Conservation (phyloP, 352 stramenopile species). For the Thraustochytrium sp. region DNA sequence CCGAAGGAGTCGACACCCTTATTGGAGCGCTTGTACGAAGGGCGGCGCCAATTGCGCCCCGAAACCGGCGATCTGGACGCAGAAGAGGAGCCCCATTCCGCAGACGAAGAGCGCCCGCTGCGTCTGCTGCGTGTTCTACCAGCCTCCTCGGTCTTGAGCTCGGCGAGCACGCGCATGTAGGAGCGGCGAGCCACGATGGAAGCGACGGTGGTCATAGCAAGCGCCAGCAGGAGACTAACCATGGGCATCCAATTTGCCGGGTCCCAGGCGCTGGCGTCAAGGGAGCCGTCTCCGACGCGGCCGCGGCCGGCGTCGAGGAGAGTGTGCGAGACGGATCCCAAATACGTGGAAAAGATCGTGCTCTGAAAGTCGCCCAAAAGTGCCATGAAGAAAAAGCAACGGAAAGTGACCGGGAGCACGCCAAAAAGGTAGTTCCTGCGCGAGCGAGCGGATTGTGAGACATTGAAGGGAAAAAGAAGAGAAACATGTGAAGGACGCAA, state of each 20-base stretch:
- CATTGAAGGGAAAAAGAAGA: not conserved
- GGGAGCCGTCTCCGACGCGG: not conserved
- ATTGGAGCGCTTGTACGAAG: too few relatives aligned
- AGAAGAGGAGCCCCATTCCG: not conserved
- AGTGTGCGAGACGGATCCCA: constrained; percentile 11
- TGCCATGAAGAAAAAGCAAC: constrained; percentile 37
- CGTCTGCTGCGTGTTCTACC: not conserved
- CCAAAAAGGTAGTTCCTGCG: constrained; percentile 33
- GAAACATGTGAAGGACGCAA: too few relatives aligned
- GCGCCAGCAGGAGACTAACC: constrained; percentile 4
- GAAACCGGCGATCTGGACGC: not conserved
- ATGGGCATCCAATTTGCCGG: not conserved
- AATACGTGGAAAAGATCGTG: not conserved
- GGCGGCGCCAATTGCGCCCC: not conserved
- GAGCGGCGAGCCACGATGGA: constrained; percentile 15
- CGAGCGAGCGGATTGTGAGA: not conserved
- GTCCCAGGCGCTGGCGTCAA: not conserved
- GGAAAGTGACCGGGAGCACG: constrained; percentile 29
- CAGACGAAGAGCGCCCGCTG: not conserved
- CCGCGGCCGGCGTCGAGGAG: not conserved
- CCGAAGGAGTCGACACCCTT: too few relatives aligned
- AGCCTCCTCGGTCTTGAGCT: constrained; percentile 13
- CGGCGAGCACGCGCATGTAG: constrained; percentile 11
- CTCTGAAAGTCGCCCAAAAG: constrained; percentile 28
- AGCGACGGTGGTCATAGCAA: constrained; percentile 26